A percentile compares a stretch with the other conserved stretches of the same genome.
Evolutionary conservation across 2,329 filamentous ascomycete genomes (phyloP).

Genomic region (Rutstroemia sp.): DNA sequence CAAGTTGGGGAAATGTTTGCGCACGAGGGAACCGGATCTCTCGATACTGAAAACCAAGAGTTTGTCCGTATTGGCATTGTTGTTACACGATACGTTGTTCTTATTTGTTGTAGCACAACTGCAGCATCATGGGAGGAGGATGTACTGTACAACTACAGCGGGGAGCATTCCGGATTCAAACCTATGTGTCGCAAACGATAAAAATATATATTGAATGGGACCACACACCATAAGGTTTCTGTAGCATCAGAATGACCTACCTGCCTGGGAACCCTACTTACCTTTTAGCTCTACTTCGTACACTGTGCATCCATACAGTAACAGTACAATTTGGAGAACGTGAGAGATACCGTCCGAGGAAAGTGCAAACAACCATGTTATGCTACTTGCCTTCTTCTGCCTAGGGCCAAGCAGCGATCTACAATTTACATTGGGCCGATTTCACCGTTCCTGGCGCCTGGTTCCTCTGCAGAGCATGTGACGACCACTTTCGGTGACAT

Average conservation of each 20-base stretch:
- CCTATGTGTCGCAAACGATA: neutral
- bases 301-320: neutral
- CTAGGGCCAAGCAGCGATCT: slow-evolving; percentile 5
- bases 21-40: neutral
- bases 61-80: neutral
- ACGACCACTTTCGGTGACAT: slow-evolving; percentile 2
- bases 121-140: neutral
- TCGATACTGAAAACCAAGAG: no score
- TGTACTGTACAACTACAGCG: slow-evolving; percentile 1
- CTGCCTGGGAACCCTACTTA: no score
- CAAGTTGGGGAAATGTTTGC: slow-evolving; percentile 1
- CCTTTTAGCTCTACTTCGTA: neutral
- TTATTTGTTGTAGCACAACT: slow-evolving; percentile 5
- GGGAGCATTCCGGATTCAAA: slow-evolving; percentile 5
- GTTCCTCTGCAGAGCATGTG: neutral
- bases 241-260: neutral
- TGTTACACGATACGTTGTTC: slow-evolving; percentile 6
- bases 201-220: neutral
- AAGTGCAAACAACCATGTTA: slow-evolving; percentile 3
- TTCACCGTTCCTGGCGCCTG: slow-evolving; percentile 1
- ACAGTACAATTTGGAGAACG: neutral
- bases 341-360: neutral
- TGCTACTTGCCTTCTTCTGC: neutral
- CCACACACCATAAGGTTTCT: neutral
- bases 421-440: neutral